Conservation (phyloP, 768 basidiomycete species). For the Russula virescens region DNA sequence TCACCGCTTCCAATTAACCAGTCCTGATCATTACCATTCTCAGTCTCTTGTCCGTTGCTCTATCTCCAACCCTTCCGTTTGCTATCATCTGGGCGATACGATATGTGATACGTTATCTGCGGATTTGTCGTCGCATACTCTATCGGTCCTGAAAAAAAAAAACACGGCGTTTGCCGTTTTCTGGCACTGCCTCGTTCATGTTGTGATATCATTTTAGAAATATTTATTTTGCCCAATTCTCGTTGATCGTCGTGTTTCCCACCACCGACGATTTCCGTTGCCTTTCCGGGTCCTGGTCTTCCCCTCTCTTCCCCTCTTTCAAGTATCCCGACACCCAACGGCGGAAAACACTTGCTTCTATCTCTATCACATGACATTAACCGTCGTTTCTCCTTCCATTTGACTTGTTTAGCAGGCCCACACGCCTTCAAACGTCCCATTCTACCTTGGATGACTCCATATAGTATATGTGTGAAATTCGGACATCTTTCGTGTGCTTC, state of each 20-base stretch:
- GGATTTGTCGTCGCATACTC: no score
- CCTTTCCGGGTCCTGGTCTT: not conserved
- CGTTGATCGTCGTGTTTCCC: not conserved
- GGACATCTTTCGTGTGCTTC: no score
- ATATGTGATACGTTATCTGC: no score
- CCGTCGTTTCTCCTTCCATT: no score
- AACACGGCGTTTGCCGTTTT: not conserved
- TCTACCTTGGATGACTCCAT: not conserved
- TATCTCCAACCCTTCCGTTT: no score
- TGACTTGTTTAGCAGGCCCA: not conserved
- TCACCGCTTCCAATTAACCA: constrained; percentile 5
- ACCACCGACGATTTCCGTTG: not conserved
- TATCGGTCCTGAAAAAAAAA: no score
- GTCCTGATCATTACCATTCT: not conserved
- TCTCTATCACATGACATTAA: no score
- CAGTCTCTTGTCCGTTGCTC: not conserved
- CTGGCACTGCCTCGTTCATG: not conserved
- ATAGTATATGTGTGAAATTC: no score
- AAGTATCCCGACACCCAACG: not conserved
- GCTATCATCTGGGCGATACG: no score
- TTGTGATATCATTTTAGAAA: no score
- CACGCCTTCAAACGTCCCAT: not conserved
- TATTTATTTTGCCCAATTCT: no score
- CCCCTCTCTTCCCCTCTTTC: not conserved
- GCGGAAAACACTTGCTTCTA: not conserved